Evolutionary conservation across 768 basidiomycete genomes (phyloP).

Genomic region (Mycena latifolia): DNA sequence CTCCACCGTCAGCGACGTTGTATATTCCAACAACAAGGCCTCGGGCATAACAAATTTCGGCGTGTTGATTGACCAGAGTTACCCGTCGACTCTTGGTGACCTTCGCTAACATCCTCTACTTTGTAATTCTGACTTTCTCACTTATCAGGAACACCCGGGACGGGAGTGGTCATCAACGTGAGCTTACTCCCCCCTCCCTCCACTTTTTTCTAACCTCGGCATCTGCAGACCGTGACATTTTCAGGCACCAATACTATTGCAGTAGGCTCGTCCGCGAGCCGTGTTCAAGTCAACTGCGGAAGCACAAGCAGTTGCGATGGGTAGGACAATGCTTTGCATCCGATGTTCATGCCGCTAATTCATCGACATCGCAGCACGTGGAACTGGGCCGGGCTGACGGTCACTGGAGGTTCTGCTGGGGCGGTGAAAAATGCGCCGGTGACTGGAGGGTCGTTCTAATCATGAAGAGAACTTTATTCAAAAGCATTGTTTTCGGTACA

Average conservation of each 20-base stretch:
- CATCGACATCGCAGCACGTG: slow-evolving; percentile 21
- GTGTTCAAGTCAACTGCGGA: slow-evolving; percentile 39
- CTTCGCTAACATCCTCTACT: too few relatives aligned
- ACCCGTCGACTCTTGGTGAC: slow-evolving; percentile 33
- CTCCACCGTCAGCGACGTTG: slow-evolving; percentile 34
- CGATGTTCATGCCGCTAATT: too few relatives aligned
- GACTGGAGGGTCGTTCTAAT: slow-evolving; percentile 29
- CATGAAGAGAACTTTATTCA: too few relatives aligned
- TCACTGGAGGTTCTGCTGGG: slow-evolving; percentile 36
- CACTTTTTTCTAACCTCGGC: too few relatives aligned
- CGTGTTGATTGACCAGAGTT: slow-evolving; percentile 39
- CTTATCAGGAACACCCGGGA: slow-evolving; percentile 33
- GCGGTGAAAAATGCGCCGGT: slow-evolving; percentile 39
- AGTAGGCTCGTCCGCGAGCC: slow-evolving; percentile 33
- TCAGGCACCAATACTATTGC: slow-evolving; percentile 36
- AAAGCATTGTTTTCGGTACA: too few relatives aligned
- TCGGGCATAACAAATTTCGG: slow-evolving; percentile 38
- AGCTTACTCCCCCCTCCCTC: too few relatives aligned
- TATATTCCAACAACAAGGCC: slow-evolving; percentile 38
- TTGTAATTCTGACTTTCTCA: too few relatives aligned
- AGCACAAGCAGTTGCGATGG: slow-evolving; percentile 36
- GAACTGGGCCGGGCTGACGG: slow-evolving; percentile 37
- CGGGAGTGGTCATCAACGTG: slow-evolving; percentile 38
- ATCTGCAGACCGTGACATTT: slow-evolving; percentile 34
- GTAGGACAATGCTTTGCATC: slow-evolving; percentile 8